Percentiles rank a stretch among this genome's conserved stretches.
These are phyloP conservation scores for Achlya hypogyna DNA, from an alignment of 352 stramenopile genomes.

Conservation along the genomic window DNA sequence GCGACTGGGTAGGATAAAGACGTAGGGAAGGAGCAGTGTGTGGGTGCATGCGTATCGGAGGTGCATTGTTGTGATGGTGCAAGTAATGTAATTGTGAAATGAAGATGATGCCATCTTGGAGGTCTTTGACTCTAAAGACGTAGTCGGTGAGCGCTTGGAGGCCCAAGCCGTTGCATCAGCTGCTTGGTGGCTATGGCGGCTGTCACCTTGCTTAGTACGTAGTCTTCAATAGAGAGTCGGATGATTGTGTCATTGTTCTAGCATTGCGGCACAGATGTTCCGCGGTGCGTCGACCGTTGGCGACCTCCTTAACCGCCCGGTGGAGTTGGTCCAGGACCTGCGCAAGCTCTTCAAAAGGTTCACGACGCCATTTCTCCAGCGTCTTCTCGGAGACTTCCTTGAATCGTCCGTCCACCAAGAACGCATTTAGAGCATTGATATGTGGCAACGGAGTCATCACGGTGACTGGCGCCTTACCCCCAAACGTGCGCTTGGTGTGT, in stretches of 20 bases:
- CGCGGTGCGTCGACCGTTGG: not conserved
- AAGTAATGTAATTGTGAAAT: too few relatives aligned
- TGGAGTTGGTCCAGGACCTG: not conserved
- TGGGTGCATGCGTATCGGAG: too few relatives aligned
- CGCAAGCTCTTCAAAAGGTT: not conserved
- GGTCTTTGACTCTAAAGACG: constrained; percentile 19
- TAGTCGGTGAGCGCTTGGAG: not conserved
- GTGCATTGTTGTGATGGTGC: too few relatives aligned
- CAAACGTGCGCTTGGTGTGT: not conserved
- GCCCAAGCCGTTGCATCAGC: constrained; percentile 7
- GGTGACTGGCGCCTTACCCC: not conserved
- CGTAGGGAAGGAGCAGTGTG: too few relatives aligned
- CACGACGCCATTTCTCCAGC: not conserved
- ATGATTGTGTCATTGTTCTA: not conserved
- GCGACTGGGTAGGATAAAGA: too few relatives aligned
- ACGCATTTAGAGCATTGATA: not conserved
- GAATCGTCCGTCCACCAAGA: not conserved
- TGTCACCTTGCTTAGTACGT: constrained; percentile 13
- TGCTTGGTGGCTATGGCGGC: not conserved
- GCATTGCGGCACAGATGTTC: not conserved
- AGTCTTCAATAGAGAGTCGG: constrained; percentile 12
- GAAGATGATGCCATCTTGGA: too few relatives aligned
- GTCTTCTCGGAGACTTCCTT: not conserved
- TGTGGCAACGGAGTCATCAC: not conserved
- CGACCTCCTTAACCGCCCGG: not conserved